phyloP scores from a whole-genome alignment of 2,329 filamentous ascomycete species.

The Mycosphaerelloides madeirae region DNA sequence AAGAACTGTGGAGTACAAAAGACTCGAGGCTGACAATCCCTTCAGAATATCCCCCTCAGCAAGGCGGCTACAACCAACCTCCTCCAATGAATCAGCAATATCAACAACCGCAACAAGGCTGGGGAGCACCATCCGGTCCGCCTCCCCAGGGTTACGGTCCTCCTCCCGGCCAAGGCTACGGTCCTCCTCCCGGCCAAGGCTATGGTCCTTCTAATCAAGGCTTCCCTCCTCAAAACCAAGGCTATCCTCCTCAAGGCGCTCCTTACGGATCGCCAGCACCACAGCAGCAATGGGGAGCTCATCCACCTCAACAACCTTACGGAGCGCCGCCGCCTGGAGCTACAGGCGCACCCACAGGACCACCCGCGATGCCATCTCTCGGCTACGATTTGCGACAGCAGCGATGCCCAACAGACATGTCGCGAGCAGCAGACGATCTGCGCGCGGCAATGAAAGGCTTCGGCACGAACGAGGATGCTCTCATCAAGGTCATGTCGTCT shows the following conservation, averaged over 20 bases:
- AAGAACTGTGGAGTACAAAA: too few species aligned
- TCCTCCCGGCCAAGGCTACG: constrained; percentile 16
- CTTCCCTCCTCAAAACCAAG: constrained; percentile 7
- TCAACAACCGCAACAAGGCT: constrained; percentile 11
- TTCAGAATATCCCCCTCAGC: constrained; percentile 15
- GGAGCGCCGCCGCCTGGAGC: constrained; percentile 18
- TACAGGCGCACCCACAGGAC: constrained; percentile 24
- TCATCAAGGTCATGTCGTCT: constrained; percentile 66
- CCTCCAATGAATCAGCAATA: constrained; percentile 12
- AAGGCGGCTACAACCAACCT: constrained; percentile 12
- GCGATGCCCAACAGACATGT: constrained; percentile 61
- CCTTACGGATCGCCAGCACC: constrained; percentile 1
- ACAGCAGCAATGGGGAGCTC: constrained; percentile 8
- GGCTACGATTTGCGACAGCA: constrained; percentile 73
- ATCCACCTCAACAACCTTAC: constrained; percentile 15
- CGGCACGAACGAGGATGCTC: constrained; percentile 75
- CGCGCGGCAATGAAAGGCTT: constrained; percentile 89
- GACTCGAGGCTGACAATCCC: constrained; percentile 8
- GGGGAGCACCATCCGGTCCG: constrained; percentile 3
- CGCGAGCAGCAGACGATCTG: constrained; percentile 63
- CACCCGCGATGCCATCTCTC: constrained; percentile 61
- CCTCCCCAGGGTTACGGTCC: constrained; percentile 14
- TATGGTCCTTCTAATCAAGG: constrained; percentile 5
- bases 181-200: constrained; percentile 16
- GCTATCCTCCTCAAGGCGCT: constrained; percentile 1